phyloP scores from a whole-genome alignment of 768 basidiomycete species.

The Phaeotremella fagi region DNA sequence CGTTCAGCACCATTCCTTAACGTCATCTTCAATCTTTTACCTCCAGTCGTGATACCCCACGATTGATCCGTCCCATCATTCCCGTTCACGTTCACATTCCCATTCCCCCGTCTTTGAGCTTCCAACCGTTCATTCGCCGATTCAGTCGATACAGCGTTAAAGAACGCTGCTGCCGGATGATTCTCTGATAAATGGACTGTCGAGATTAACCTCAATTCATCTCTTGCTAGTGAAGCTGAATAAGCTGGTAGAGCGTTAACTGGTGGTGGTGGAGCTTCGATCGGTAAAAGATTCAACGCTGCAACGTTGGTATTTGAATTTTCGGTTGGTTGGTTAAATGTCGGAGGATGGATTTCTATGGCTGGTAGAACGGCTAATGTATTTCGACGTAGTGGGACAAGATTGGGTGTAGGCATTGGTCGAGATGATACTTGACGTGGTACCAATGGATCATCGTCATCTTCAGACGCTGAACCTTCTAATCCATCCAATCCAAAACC shows the following conservation, averaged over 20 bases:
- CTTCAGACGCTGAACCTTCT: conserved; percentile 15
- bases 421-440: conserved; percentile 20
- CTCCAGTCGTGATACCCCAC: conserved; percentile 16
- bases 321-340: neutral
- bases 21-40: conserved; percentile 29
- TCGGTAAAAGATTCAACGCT: neutral
- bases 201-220: conserved; percentile 39
- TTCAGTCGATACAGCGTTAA: conserved; percentile 8
- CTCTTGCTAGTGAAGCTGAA: conserved; percentile 24
- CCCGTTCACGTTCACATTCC: conserved; percentile 5
- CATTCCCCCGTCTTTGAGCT: neutral
- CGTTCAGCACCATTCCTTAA: conserved; percentile 22
- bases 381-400: conserved; percentile 10
- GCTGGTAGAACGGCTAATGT: neutral
- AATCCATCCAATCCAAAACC: neutral
- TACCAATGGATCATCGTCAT: conserved; percentile 34
- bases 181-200: conserved; percentile 35
- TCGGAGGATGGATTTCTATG: neutral
- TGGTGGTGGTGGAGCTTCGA: conserved; percentile 27
- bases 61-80: neutral
- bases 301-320: neutral
- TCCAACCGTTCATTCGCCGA: neutral
- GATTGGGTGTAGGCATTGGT: conserved; percentile 2
- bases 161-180: conserved; percentile 37
- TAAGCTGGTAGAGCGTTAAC: conserved; percentile 28